A percentile compares a stretch with the other conserved stretches of the same genome.
Conservation (phyloP, 1,284 basidiomycete species). For the Fomitopsis palustris region DNA sequence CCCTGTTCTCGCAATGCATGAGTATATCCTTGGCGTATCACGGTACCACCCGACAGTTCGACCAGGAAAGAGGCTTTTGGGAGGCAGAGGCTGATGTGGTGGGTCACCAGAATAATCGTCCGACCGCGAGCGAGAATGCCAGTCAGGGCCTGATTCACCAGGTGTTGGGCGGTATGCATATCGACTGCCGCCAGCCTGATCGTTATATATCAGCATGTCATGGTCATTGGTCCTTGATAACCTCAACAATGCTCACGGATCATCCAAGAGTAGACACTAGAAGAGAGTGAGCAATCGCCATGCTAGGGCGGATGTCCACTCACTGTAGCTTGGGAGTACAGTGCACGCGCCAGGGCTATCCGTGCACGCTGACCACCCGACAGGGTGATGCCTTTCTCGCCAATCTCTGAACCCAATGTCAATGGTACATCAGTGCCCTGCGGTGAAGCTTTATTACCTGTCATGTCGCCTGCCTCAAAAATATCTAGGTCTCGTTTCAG, state of each 20-base stretch:
- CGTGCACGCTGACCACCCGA: conserved; percentile 83
- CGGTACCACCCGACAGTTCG: conserved; percentile 57
- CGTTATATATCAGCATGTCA: background rate
- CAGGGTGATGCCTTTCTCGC: conserved; percentile 75
- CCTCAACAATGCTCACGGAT: conserved; percentile 50
- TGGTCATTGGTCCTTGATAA: too few species aligned
- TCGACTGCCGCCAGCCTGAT: conserved; percentile 81
- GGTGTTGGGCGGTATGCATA: conserved; percentile 81
- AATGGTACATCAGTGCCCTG: background rate
- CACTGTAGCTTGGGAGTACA: conserved; percentile 64
- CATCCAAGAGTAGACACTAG: conserved; percentile 80
- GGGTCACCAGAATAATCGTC: conserved; percentile 83
- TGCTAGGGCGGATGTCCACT: conserved; percentile 2
- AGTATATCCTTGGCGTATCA: conserved; percentile 56
- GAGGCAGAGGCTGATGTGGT: conserved; percentile 76
- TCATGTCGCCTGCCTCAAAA: conserved; percentile 81
- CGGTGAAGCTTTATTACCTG: conserved; percentile 38
- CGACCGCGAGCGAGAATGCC: conserved; percentile 61
- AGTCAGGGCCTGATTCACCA: conserved; percentile 60
- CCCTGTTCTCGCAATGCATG: conserved; percentile 52
- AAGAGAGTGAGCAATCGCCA: conserved; percentile 18
- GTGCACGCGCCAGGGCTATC: conserved; percentile 64
- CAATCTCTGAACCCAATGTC: conserved; percentile 47
- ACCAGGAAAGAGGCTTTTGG: conserved; percentile 63
- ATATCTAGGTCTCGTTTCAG: conserved; percentile 70